Evolutionary conservation across 2,329 filamentous ascomycete species (phyloP).

Genomic region (Cladosporium sp.): DNA sequence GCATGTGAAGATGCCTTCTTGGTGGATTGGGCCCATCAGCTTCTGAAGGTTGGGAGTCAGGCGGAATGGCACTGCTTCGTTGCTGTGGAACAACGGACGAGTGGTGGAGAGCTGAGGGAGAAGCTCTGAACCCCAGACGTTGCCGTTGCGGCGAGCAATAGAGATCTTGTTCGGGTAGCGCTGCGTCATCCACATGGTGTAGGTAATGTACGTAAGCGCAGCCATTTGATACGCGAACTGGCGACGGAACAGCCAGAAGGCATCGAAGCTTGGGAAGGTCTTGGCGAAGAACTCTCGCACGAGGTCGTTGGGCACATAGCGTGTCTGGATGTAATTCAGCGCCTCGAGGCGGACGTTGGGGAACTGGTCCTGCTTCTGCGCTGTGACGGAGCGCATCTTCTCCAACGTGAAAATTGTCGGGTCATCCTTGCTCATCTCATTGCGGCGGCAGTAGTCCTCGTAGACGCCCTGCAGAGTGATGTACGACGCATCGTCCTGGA

Average conservation of each 20-base stretch:
- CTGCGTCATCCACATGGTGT: slow-evolving; percentile 94
- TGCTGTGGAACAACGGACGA: slow-evolving; percentile 90
- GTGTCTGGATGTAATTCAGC: slow-evolving; percentile 90
- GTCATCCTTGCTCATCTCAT: slow-evolving; percentile 88
- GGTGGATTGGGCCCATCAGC: slow-evolving; percentile 91
- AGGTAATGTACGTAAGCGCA: slow-evolving; percentile 96
- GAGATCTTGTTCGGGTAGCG: slow-evolving; percentile 94
- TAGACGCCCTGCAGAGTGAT: slow-evolving; percentile 93
- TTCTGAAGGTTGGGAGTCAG: slow-evolving; percentile 95
- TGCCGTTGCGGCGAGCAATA: slow-evolving; percentile 81
- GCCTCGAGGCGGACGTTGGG: slow-evolving; percentile 63
- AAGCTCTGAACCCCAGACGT: slow-evolving; percentile 94
- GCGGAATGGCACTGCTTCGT: slow-evolving; percentile 93
- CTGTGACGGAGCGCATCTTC: slow-evolving; percentile 68
- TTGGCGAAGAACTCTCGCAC: slow-evolving; percentile 85
- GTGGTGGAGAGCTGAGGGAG: slow-evolving; percentile 82
- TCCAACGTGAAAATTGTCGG: slow-evolving; percentile 94
- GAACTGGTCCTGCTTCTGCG: slow-evolving; percentile 59
- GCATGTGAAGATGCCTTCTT: slow-evolving; percentile 93
- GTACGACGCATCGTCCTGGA: slow-evolving; percentile 92
- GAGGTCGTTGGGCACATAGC: slow-evolving; percentile 80
- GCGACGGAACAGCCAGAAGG: slow-evolving; percentile 98
- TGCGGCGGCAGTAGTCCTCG: slow-evolving; percentile 89
- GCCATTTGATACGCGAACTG: slow-evolving; percentile 97
- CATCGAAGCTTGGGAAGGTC: slow-evolving; percentile 81